Conservation (phyloP, 352 stramenopile species). For the Phytophthora meadii region DNA sequence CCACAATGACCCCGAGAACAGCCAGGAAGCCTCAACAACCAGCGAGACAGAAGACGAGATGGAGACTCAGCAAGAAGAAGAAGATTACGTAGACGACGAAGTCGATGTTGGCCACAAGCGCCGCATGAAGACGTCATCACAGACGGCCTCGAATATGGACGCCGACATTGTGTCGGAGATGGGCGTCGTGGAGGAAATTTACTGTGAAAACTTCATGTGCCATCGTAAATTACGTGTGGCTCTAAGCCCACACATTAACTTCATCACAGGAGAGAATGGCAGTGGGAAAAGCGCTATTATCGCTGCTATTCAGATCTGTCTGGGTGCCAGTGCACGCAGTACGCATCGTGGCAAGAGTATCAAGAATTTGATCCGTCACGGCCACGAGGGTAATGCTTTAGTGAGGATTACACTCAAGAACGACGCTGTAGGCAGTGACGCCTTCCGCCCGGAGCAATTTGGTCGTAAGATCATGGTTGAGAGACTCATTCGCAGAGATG, state of each 20-base stretch:
- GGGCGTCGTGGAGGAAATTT: conserved; percentile 95
- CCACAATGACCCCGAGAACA: conserved; percentile 17
- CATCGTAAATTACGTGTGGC: conserved; percentile 92
- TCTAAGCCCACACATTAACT: conserved; percentile 85
- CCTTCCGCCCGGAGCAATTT: conserved; percentile 92
- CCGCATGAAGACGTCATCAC: conserved; percentile 12
- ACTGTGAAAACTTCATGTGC: conserved; percentile 99
- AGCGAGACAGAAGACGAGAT: conserved; percentile 50
- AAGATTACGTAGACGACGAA: conserved; percentile 27
- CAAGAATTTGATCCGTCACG: conserved; percentile 96
- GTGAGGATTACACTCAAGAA: conserved; percentile 95
- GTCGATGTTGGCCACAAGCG: conserved; percentile 24
- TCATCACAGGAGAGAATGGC: conserved; percentile 94
- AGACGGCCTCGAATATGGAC: conserved; percentile 23
- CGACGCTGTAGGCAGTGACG: conserved; percentile 85
- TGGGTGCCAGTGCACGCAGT: conserved; percentile 92
- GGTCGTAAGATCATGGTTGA: conserved; percentile 95
- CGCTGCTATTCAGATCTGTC: conserved; percentile 97
- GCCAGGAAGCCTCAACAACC: conserved; percentile 27
- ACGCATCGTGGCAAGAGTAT: conserved; percentile 96
- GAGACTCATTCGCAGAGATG: conserved; percentile 88
- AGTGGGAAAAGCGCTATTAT: conserved; percentile 98
- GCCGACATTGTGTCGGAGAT: conserved; percentile 71
- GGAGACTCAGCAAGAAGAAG: conserved; percentile 24
- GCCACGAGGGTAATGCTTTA: conserved; percentile 82